Percentiles rank a stretch among this genome's conserved stretches.
phyloP scores from a whole-genome alignment of 1,284 basidiomycete species.

The Ustilago cynodontis region DNA sequence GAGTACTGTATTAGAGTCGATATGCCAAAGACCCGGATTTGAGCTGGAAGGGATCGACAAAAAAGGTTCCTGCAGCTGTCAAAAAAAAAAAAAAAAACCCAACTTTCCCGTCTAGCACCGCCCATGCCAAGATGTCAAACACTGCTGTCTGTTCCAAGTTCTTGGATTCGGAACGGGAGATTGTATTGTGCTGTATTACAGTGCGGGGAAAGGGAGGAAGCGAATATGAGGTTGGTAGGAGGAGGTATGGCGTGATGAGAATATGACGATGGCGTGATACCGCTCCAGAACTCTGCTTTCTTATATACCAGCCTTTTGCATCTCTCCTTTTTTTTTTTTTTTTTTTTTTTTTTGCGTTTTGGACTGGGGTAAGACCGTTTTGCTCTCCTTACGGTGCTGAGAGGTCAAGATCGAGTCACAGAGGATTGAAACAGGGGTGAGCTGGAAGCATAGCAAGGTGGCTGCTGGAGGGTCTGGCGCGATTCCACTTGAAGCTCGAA shows the following conservation, averaged over 20 bases:
- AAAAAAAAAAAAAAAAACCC: not conserved
- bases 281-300: slow-evolving; percentile 14
- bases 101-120: not conserved
- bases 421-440: not conserved
- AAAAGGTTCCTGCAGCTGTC: slow-evolving; percentile 10
- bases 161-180: too few relatives aligned
- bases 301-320: slow-evolving; percentile 15
- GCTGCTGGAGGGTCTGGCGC: slow-evolving; percentile 2
- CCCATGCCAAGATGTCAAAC: too few relatives aligned
- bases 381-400: too few relatives aligned
- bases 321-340: not conserved
- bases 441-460: not conserved
- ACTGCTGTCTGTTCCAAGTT: too few relatives aligned
- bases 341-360: not conserved
- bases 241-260: slow-evolving; percentile 32
- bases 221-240: too few relatives aligned
- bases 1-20: too few relatives aligned
- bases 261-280: slow-evolving; percentile 25
- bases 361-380: not conserved
- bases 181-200: too few relatives aligned
- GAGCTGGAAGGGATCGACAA: too few relatives aligned
- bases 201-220: not conserved
- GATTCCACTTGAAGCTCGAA: not conserved
- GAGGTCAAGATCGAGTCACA: slow-evolving; percentile 4
- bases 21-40: too few relatives aligned